These are phyloP conservation scores for Botrytis medusae DNA, from an alignment of 2,329 filamentous ascomycete genomes.

Conservation along the genomic window DNA sequence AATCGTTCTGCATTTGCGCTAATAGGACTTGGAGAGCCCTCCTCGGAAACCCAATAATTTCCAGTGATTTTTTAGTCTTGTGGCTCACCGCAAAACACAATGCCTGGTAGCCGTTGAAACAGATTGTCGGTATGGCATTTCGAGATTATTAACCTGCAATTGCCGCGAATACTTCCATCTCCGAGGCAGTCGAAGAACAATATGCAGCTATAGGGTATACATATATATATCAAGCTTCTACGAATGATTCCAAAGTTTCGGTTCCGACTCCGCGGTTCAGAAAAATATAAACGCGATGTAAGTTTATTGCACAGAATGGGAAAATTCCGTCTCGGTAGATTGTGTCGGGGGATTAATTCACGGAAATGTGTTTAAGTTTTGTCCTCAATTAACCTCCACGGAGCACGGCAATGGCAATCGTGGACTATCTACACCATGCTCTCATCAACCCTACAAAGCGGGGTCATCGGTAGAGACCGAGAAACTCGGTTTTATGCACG, in stretches of 20 bases:
- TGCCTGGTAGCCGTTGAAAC: background rate
- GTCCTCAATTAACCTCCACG: background rate
- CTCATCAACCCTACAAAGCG: conserved; percentile 7
- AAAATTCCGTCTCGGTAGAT: background rate
- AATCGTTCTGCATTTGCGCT: background rate
- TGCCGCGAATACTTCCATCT: background rate
- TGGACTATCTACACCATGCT: background rate
- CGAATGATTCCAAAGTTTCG: background rate
- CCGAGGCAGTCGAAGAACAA: background rate
- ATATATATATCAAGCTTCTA: background rate
- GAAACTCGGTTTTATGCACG: conserved; percentile 14
- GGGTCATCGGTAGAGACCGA: conserved; percentile 3
- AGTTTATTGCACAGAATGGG: background rate
- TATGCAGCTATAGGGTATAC: background rate
- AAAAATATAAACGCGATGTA: background rate
- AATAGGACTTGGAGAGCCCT: background rate
- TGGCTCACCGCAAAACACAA: background rate
- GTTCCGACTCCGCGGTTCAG: background rate
- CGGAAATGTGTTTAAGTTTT: background rate
- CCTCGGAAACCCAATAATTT: background rate
- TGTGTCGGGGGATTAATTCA: background rate
- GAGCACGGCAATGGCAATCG: background rate
- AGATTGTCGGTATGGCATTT: background rate
- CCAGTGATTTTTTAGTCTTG: background rate
- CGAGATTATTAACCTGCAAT: background rate